These are phyloP conservation scores for Didymella segeticola DNA, from an alignment of 2,329 filamentous ascomycete species.

Conservation along the genomic window DNA sequence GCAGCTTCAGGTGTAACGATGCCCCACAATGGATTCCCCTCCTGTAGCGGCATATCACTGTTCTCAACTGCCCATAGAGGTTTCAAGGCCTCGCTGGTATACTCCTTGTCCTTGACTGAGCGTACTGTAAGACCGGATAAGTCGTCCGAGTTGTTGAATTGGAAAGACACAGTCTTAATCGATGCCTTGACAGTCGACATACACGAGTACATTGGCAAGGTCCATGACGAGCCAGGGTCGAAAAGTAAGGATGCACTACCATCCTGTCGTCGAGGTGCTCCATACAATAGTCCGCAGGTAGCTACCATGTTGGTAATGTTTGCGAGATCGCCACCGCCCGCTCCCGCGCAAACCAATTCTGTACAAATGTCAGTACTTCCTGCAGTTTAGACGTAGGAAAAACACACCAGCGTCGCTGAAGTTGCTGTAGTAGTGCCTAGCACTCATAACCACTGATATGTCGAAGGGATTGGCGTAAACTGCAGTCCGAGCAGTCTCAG, in stretches of 20 bases:
- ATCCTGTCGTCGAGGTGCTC: conserved; percentile 49
- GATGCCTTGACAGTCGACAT: conserved; percentile 52
- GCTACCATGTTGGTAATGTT: conserved; percentile 55
- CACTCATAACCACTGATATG: neutral
- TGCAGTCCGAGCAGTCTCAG: neutral
- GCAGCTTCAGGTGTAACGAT: neutral
- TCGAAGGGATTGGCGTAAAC: neutral
- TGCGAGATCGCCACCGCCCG: conserved; percentile 38
- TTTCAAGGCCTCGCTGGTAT: neutral
- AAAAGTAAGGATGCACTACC: conserved; percentile 45
- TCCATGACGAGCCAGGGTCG: conserved; percentile 53
- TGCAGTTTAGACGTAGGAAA: no score
- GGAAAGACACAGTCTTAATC: conserved; percentile 56
- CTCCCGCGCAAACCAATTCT: conserved; percentile 39
- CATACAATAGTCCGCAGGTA: conserved; percentile 52
- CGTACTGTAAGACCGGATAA: conserved; percentile 29
- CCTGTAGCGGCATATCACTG: neutral
- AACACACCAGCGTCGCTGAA: neutral
- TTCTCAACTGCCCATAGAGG: neutral
- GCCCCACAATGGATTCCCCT: neutral
- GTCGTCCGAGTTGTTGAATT: conserved; percentile 49
- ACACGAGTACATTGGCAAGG: conserved; percentile 54
- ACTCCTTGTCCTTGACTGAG: neutral
- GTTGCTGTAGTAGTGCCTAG: neutral
- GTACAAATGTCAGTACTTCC: neutral